These are phyloP conservation scores for Alternaria rosae DNA, from an alignment of 2,329 filamentous ascomycete species.

Conservation along the genomic window DNA sequence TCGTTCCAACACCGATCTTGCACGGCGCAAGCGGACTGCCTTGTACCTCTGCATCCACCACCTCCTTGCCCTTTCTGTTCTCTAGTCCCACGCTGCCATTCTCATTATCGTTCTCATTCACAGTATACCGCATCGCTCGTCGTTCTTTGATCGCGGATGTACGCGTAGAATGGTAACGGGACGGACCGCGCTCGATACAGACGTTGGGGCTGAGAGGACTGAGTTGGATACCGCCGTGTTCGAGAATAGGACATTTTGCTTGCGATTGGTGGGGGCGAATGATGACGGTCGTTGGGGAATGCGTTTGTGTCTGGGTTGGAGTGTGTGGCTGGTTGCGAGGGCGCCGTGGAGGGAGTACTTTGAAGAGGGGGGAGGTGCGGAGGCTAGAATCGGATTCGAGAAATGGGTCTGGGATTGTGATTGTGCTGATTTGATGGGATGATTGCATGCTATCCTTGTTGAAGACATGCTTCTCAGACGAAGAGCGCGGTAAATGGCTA, in stretches of 20 bases:
- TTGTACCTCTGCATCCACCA: neutral
- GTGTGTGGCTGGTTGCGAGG: neutral
- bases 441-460: neutral
- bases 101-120: slow-evolving; percentile 6
- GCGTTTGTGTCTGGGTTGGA: neutral
- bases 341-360: neutral
- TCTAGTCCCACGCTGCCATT: neutral
- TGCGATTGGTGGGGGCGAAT: neutral
- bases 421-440: neutral
- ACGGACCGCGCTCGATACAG: slow-evolving; percentile 39
- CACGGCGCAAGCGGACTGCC: slow-evolving; percentile 5
- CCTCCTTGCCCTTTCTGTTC: no score
- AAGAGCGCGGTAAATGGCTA: neutral
- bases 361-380: neutral
- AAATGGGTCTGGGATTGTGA: neutral
- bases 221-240: slow-evolving; percentile 22
- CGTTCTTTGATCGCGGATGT: slow-evolving; percentile 1
- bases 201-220: slow-evolving; percentile 41
- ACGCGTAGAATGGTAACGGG: slow-evolving; percentile 18
- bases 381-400: neutral
- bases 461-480: neutral
- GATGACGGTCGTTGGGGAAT: neutral
- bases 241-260: neutral
- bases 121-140: neutral
- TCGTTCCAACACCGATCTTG: slow-evolving; percentile 13